phyloP scores from a whole-genome alignment of 371 early-diverging fungal genomes.

The Amoeboradix gromovi region DNA sequence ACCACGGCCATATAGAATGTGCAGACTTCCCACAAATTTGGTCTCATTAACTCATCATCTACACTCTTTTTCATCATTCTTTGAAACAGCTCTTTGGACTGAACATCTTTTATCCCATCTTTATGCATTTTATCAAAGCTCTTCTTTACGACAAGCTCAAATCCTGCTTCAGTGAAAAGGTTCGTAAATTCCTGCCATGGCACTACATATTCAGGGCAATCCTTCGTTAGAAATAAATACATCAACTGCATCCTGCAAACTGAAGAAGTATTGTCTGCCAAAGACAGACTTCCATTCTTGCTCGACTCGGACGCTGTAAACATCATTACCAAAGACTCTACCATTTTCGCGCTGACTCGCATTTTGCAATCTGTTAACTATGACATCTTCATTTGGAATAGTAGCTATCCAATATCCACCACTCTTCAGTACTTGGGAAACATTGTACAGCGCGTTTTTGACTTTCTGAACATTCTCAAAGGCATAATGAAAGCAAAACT shows the following conservation, averaged over 20 bases:
- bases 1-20: too few species aligned
- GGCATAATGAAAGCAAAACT: constrained; percentile 93
- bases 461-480: constrained; percentile 59
- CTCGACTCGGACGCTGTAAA: constrained; percentile 53
- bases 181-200: too few species aligned
- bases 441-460: constrained; percentile 49
- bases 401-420: constrained; percentile 82
- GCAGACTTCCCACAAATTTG: too few species aligned
- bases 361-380: constrained; percentile 19
- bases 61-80: too few species aligned
- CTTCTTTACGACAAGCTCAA: too few species aligned
- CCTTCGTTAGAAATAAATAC: too few species aligned
- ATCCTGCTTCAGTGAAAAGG: too few species aligned
- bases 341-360: constrained; percentile 6
- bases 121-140: too few species aligned
- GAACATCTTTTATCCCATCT: too few species aligned
- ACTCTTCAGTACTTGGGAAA: constrained; percentile 32
- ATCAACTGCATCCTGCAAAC: constrained; percentile 82
- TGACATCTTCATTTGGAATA: constrained; percentile 67
- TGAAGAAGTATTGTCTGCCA: constrained; percentile 72
- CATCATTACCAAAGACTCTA: constrained; percentile 45
- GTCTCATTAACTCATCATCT: too few species aligned
- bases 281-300: constrained; percentile 26
- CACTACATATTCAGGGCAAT: constrained; percentile 89
- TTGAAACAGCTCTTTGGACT: too few species aligned